Evolutionary conservation across 2,329 filamentous ascomycete genomes (phyloP).

Genomic region (Trichoderma arundinaceum): DNA sequence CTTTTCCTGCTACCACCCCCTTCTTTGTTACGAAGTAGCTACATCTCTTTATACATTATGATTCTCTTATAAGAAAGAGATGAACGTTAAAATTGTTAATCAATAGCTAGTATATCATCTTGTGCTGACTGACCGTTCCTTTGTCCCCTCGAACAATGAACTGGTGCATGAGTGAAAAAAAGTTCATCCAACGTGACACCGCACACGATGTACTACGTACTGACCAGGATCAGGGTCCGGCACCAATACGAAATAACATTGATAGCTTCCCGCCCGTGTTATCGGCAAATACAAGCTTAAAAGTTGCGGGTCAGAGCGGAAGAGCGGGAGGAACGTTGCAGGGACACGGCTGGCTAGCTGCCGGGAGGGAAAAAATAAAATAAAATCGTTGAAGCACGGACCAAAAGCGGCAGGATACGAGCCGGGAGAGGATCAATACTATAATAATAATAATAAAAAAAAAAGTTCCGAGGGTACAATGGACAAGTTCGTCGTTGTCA

Average conservation of each 20-base stretch:
- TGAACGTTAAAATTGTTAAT: no score
- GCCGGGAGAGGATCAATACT: not conserved
- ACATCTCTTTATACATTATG: no score
- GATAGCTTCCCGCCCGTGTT: not conserved
- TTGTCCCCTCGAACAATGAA: no score
- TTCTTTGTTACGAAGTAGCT: no score
- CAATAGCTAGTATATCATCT: no score
- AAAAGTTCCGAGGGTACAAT: not conserved
- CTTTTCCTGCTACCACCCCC: no score
- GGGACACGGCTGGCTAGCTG: conserved; percentile 14
- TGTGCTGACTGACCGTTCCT: no score
- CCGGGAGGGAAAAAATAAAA: not conserved
- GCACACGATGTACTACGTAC: no score
- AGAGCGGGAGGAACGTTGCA: conserved; percentile 24
- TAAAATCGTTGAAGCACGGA: conserved; percentile 7
- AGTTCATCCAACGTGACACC: not conserved
- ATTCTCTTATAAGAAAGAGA: no score
- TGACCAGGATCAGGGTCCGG: not conserved
- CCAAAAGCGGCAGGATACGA: not conserved
- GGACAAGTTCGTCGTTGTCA: not conserved
- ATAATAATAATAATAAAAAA: no score
- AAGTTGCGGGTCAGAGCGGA: conserved; percentile 3
- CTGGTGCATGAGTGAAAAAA: no score
- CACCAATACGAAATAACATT: not conserved
- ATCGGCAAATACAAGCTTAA: not conserved